These are phyloP conservation scores for Gryganskiella cystojenkinii DNA, from an alignment of 192 early-diverging fungal genomes.

Conservation along the genomic window DNA sequence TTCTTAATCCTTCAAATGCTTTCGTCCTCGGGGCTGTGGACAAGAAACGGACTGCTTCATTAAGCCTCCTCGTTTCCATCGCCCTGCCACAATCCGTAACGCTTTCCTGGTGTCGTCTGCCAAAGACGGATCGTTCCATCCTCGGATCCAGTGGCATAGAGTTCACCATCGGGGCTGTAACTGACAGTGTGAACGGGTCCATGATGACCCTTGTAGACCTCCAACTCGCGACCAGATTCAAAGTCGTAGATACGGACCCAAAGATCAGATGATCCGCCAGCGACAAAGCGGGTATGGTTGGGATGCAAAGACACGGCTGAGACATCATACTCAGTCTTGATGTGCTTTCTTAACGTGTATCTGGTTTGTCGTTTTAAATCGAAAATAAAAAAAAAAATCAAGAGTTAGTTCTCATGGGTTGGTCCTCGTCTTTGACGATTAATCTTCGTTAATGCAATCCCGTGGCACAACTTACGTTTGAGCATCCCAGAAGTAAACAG, in stretches of 20 bases:
- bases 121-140: conserved; percentile 93
- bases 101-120: conserved; percentile 85
- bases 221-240: conserved; percentile 77
- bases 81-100: conserved; percentile 87
- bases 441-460: too few relatives aligned
- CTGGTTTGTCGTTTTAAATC: conserved; percentile 11
- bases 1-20: too few relatives aligned
- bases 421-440: too few relatives aligned
- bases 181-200: conserved; percentile 90
- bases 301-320: conserved; percentile 89
- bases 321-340: conserved; percentile 71
- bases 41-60: too few relatives aligned
- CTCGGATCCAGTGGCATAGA: conserved; percentile 93
- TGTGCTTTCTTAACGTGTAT: conserved; percentile 63
- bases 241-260: conserved; percentile 90
- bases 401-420: not conserved
- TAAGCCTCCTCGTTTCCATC: conserved; percentile 54
- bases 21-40: too few relatives aligned
- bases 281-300: conserved; percentile 78
- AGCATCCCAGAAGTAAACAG: conserved; percentile 78
- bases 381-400: not conserved
- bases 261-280: conserved; percentile 82
- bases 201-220: conserved; percentile 92
- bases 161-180: conserved; percentile 91
- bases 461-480: conserved; percentile 74